phyloP scores from a whole-genome alignment of 345 rosid species.

The Eucalyptus marginata region DNA sequence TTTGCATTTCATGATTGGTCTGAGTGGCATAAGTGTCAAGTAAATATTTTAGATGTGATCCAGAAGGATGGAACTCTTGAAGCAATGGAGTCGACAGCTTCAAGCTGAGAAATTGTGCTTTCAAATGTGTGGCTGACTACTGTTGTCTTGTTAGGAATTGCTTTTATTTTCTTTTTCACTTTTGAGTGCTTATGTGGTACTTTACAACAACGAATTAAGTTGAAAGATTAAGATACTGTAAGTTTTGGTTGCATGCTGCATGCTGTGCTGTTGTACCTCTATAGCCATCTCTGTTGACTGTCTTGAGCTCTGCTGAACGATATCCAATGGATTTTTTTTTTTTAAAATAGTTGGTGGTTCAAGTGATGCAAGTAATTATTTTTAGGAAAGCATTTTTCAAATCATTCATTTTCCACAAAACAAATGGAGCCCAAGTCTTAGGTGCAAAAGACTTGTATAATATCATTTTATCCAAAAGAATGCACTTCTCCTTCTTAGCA shows the following conservation, averaged over 20 bases:
- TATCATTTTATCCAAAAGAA: background rate
- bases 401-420: background rate
- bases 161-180: background rate
- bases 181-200: background rate
- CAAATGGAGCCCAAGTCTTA: background rate
- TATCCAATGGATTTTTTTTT: too few relatives aligned
- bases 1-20: background rate
- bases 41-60: background rate
- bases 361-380: background rate
- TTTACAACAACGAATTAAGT: background rate
- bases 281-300: background rate
- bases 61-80: background rate
- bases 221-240: background rate
- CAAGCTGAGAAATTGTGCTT: background rate
- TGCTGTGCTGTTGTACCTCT: background rate
- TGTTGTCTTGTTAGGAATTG: background rate
- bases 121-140: background rate
- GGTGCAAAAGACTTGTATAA: background rate
- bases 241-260: background rate
- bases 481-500: background rate
- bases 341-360: background rate
- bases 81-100: background rate
- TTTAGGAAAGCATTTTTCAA: background rate
- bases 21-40: background rate
- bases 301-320: background rate